These are phyloP conservation scores for Diphasiastrum complanatum DNA, from an alignment of 83 land plant genomes.

Conservation along the genomic window DNA sequence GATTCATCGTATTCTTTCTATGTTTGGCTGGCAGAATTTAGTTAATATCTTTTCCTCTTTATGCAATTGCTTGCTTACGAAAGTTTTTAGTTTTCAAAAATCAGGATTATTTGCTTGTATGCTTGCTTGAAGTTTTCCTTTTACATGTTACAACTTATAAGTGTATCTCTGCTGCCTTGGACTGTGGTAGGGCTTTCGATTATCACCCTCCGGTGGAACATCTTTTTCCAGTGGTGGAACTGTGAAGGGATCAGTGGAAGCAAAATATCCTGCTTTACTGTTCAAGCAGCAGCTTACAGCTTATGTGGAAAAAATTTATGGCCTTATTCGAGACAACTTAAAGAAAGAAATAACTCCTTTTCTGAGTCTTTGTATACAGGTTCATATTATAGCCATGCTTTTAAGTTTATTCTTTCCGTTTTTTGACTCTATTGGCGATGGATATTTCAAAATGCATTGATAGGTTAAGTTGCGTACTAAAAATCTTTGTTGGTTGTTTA, in stretches of 20 bases:
- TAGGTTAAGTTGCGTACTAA: conserved; percentile 17
- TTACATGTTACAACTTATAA: too few species aligned
- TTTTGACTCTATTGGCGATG: too few species aligned
- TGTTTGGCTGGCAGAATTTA: too few species aligned
- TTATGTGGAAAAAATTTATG: conserved; percentile 97
- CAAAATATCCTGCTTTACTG: conserved; percentile 94
- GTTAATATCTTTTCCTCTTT: too few species aligned
- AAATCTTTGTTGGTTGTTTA: too few species aligned
- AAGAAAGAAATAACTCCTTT: conserved; percentile 77
- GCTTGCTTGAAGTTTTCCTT: too few species aligned
- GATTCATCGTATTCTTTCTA: too few species aligned
- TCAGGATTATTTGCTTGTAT: too few species aligned
- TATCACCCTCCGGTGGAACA: conserved; percentile 62
- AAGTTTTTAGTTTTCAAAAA: too few species aligned
- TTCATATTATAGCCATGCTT: conserved; percentile 17
- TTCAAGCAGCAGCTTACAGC: conserved; percentile 99
- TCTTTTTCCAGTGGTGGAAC: conserved; percentile 55
- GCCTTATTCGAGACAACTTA: conserved; percentile 90
- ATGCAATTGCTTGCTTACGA: too few species aligned
- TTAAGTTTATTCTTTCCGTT: too few species aligned
- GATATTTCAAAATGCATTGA: neutral
- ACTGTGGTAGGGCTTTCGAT: conserved; percentile 92
- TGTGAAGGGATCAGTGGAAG: conserved; percentile 74
- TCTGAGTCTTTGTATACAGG: conserved; percentile 83
- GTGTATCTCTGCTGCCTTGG: too few species aligned